A percentile compares a stretch with the other conserved stretches of the same genome.
Conservation (phyloP, 2,329 filamentous ascomycete species). For the Thielaviopsis musarum region DNA sequence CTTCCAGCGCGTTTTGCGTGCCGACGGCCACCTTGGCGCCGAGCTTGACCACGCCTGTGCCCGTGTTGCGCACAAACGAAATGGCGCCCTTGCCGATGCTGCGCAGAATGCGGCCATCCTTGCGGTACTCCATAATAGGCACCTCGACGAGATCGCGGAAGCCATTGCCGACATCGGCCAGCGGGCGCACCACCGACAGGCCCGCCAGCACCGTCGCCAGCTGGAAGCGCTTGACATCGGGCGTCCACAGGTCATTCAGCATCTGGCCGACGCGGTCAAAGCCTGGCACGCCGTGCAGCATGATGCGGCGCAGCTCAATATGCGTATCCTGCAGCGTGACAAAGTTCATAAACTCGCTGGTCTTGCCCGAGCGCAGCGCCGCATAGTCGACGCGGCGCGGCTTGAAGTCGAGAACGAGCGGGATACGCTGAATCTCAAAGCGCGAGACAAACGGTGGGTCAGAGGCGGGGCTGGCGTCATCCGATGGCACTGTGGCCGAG, state of each 20-base stretch:
- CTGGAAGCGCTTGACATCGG: conserved; percentile 78
- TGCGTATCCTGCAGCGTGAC: conserved; percentile 78
- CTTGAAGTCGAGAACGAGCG: conserved; percentile 83
- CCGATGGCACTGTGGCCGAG: conserved; percentile 22
- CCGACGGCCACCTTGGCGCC: conserved; percentile 90
- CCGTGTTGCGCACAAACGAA: conserved; percentile 83
- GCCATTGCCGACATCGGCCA: conserved; percentile 82
- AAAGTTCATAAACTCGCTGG: conserved; percentile 98
- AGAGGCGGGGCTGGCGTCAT: conserved; percentile 37
- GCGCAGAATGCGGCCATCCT: conserved; percentile 81
- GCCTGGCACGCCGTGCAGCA: conserved; percentile 80
- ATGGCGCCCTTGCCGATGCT: conserved; percentile 82
- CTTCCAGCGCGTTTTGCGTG: conserved; percentile 82
- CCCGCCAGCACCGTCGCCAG: conserved; percentile 78
- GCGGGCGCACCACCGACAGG: conserved; percentile 70
- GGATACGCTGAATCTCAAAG: conserved; percentile 69
- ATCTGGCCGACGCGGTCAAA: conserved; percentile 82
- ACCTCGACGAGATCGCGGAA: conserved; percentile 76
- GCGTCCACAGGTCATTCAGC: conserved; percentile 92
- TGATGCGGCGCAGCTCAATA: conserved; percentile 72
- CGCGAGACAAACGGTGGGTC: conserved; percentile 80
- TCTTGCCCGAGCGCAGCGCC: conserved; percentile 78
- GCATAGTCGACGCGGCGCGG: conserved; percentile 96
- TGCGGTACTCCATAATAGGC: conserved; percentile 81
- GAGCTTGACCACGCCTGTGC: conserved; percentile 82